A percentile compares a stretch with the other conserved stretches of the same genome.
phyloP scores from a whole-genome alignment of 441 rosid genomes.

The Populus tomentosa region DNA sequence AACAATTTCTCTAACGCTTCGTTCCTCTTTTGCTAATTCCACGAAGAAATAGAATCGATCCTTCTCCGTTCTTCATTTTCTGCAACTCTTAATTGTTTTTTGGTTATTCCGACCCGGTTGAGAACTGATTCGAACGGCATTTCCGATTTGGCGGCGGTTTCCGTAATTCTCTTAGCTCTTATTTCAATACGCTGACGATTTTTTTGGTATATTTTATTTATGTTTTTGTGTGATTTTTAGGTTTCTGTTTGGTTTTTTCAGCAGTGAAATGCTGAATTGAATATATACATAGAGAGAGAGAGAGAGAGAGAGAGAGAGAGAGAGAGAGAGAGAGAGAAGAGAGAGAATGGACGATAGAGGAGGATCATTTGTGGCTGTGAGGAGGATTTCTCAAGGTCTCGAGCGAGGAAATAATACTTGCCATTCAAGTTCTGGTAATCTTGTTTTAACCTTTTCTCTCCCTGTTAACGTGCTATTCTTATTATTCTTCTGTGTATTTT shows the following conservation, averaged over 20 bases:
- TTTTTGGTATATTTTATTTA: neutral
- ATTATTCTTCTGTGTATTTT: neutral
- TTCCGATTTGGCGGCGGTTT: constrained; percentile 17
- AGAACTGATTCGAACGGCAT: constrained; percentile 29
- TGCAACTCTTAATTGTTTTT: constrained; percentile 2
- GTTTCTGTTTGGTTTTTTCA: constrained; percentile 10
- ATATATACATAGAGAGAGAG: neutral
- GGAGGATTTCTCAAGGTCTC: constrained; percentile 92
- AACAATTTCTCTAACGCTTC: constrained; percentile 13
- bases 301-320: no score
- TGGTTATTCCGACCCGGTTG: constrained; percentile 17
- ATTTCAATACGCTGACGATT: neutral
- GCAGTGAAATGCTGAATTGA: constrained; percentile 12
- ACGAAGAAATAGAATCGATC: constrained; percentile 7
- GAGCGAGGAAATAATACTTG: constrained; percentile 73
- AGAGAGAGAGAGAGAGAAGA: constrained; percentile 11
- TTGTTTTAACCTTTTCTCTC: constrained; percentile 1
- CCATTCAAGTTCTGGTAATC: constrained; percentile 74
- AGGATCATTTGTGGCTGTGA: constrained; percentile 91
- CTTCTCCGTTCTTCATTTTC: neutral
- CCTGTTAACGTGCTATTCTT: neutral
- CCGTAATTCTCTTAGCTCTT: neutral
- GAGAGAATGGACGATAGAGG: constrained; percentile 79
- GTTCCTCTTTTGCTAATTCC: neutral
- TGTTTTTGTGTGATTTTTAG: neutral